Evolutionary conservation across 176 grass and related monocot species (phyloP), one percentile per base, ranked within the genome.

Genomic region (Oryza coarctata): DNA sequence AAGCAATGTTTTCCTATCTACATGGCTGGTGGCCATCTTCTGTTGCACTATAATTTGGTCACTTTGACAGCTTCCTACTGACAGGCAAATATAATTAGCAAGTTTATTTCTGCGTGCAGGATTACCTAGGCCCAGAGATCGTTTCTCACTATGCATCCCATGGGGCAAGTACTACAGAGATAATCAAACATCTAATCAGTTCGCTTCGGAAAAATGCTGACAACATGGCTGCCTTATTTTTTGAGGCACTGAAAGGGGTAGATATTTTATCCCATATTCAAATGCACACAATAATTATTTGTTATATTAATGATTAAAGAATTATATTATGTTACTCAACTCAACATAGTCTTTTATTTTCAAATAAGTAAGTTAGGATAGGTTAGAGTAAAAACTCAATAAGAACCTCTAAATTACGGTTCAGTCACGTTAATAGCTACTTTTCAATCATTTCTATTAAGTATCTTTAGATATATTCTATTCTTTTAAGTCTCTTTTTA

Each of bases 61-160:
- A 10, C 28, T 7, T 57, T 27, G 6, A 64, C 32, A 64, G 65
- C 8, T 52, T 50, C 39, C 10, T 70, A 25, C 50, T n/a, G 28
- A 17, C 72, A 82, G 27, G 45, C 15, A 72, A 77, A 31, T 72
- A 30, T 76, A 52, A 1, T 76, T 76, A 9, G 15, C 17, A 65
- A 26, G 78, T 83, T 28, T 22, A 5, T 70, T 65, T 52, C 36
- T 90, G 41, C 72, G 14, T 74, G 63, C 93, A 98, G 96, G 93
- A 89, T 52, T 98, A 98, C 76, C 92, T 98, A 84, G 90, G 86
- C 77, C 88, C 96, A 22, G 93, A 93, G 84, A 91, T 98, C 77
- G 82, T 95, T 98, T 98, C 96, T 58, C 96, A 95, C 77, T 91
- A 90, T 88, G 87, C 65, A 68, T 87, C 87, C 80, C 96, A 98